Conservation (phyloP, 2,329 filamentous ascomycete species). For the Exophiala sp. region DNA sequence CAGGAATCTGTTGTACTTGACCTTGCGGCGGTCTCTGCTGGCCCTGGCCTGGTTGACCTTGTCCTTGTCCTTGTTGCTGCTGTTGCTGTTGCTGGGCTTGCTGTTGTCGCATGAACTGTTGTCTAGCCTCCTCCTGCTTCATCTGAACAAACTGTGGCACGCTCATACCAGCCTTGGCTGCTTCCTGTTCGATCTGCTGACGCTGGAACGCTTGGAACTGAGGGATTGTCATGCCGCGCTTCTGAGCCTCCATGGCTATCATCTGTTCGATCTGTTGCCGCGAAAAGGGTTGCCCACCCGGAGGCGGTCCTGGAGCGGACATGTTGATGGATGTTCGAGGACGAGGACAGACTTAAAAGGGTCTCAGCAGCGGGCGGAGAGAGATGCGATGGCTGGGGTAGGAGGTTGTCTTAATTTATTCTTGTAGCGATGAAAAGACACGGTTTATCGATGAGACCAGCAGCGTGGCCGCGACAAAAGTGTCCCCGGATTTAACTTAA, state of each 20-base stretch:
- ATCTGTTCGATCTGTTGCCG: constrained; percentile 26
- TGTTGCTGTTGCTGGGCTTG: constrained; percentile 31
- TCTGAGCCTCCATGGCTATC: constrained; percentile 63
- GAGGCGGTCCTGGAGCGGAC: constrained; percentile 28
- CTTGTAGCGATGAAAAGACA: constrained; percentile 7
- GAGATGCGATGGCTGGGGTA: background rate
- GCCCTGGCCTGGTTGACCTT: constrained; percentile 15
- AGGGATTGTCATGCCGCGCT: constrained; percentile 77
- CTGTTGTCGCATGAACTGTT: constrained; percentile 39
- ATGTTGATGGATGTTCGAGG: constrained; percentile 26
- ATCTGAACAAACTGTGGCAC: constrained; percentile 49
- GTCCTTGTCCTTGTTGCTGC: constrained; percentile 37
- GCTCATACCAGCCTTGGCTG: constrained; percentile 51
- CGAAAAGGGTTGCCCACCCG: constrained; percentile 16
- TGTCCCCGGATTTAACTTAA: too few relatives aligned
- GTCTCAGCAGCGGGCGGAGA: background rate
- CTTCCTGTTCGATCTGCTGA: constrained; percentile 44
- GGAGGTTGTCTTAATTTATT: too few relatives aligned
- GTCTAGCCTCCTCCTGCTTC: constrained; percentile 39
- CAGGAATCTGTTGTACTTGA: constrained; percentile 45
- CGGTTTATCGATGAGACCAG: constrained; percentile 4
- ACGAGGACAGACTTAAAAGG: background rate
- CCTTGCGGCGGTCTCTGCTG: constrained; percentile 41
- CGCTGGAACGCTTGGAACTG: constrained; percentile 63
- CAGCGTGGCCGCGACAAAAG: too few relatives aligned